Evolutionary conservation across 768 basidiomycete genomes (phyloP).

Genomic region (Termitomyces sp.): DNA sequence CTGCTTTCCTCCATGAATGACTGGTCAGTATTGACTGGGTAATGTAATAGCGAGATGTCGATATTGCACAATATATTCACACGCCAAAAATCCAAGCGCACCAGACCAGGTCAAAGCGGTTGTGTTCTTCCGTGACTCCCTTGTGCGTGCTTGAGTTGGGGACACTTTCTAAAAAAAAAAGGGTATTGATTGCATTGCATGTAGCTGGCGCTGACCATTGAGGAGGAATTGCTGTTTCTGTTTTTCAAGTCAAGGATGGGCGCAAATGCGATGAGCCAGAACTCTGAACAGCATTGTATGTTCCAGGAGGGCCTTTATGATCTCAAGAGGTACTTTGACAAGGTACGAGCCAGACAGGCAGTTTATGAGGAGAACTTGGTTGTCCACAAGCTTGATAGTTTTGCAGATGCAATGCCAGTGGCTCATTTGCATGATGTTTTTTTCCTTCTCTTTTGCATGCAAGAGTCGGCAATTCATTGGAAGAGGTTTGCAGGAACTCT

Average conservation of each 20-base stretch:
- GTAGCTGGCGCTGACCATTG: constrained; percentile 17
- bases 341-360: constrained; percentile 50
- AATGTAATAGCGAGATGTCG: constrained; percentile 20
- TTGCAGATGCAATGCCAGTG: constrained; percentile 19
- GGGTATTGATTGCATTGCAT: no score
- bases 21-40: neutral
- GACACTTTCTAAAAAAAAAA: no score
- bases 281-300: constrained; percentile 17
- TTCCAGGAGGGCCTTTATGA: constrained; percentile 21
- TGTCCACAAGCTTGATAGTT: constrained; percentile 16
- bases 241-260: constrained; percentile 18
- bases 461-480: neutral
- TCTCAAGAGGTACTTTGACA: constrained; percentile 32
- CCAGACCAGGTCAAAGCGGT: constrained; percentile 21
- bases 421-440: constrained; percentile 16
- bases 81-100: constrained; percentile 15
- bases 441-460: neutral
- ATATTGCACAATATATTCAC: constrained; percentile 24
- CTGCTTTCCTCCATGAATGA: neutral
- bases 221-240: constrained; percentile 22
- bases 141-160: constrained; percentile 13
- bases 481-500: constrained; percentile 16
- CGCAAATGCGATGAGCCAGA: constrained; percentile 14
- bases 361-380: constrained; percentile 27
- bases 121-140: constrained; percentile 18